Evolutionary conservation across 148 eudicot species (phyloP).

Genomic region (Chenopodium quinoa): DNA sequence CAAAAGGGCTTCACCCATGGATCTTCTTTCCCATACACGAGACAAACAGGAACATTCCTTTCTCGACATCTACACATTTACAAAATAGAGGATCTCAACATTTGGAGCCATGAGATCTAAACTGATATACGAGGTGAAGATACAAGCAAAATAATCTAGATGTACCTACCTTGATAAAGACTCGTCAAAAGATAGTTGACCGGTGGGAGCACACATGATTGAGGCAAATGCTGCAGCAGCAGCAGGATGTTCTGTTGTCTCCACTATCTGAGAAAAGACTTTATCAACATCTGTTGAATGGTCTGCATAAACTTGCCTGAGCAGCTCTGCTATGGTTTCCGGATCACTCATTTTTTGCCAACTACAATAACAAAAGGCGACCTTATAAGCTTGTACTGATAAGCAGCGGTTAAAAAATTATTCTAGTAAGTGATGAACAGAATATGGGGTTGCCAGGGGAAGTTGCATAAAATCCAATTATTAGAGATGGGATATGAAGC

Average conservation of each 20-base stretch:
- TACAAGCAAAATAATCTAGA: background rate
- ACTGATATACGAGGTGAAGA: background rate
- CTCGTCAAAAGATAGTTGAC: slow-evolving; percentile 65
- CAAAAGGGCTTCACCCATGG: slow-evolving; percentile 94
- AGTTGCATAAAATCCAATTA: background rate
- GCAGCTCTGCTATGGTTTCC: slow-evolving; percentile 66
- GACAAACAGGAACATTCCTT: slow-evolving; percentile 63
- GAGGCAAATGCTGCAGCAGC: slow-evolving; percentile 93
- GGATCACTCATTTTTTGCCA: slow-evolving; percentile 98
- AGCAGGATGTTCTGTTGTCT: slow-evolving; percentile 85
- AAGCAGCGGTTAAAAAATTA: background rate
- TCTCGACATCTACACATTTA: slow-evolving; percentile 47
- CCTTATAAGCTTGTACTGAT: background rate
- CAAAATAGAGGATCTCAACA: slow-evolving; percentile 15
- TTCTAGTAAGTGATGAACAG: background rate
- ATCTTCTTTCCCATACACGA: slow-evolving; percentile 91
- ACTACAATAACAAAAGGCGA: slow-evolving; percentile 35
- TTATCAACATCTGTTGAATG: slow-evolving; percentile 84
- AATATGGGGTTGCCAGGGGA: background rate
- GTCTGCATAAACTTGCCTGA: slow-evolving; percentile 92
- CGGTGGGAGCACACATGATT: slow-evolving; percentile 87
- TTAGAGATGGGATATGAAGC: slow-evolving; percentile 26
- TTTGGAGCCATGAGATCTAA: slow-evolving; percentile 2
- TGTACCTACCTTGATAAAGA: slow-evolving; percentile 58
- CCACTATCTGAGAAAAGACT: slow-evolving; percentile 70